Evolutionary conservation across 129 eudicot species (phyloP).

Genomic region (Logfia minima): DNA sequence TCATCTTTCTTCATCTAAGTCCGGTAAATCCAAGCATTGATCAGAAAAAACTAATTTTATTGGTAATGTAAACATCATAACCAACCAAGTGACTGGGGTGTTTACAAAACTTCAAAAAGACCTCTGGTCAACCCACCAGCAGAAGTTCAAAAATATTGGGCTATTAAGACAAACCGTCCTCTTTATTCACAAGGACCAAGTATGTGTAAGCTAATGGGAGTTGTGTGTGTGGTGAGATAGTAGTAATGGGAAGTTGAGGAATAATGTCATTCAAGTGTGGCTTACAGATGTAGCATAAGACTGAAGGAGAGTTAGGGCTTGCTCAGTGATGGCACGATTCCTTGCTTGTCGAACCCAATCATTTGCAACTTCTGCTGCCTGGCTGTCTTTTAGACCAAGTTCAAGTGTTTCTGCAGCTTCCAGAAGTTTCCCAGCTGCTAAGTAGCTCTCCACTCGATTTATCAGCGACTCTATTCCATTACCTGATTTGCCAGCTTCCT

Average conservation of each 20-base stretch:
- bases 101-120: background rate
- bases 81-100: background rate
- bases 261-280: conserved; percentile 40
- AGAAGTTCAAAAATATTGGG: background rate
- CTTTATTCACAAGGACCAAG: conserved; percentile 4
- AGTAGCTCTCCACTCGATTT: conserved; percentile 63
- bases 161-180: conserved; percentile 5
- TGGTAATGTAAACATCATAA: background rate
- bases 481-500: conserved; percentile 71
- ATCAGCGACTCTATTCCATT: conserved; percentile 86
- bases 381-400: conserved; percentile 69
- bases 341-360: conserved; percentile 82
- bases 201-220: conserved; percentile 4
- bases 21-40: background rate
- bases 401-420: conserved; percentile 92
- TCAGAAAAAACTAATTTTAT: background rate
- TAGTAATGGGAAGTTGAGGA: background rate
- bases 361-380: conserved; percentile 63
- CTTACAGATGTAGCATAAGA: conserved; percentile 83
- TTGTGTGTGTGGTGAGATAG: background rate
- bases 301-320: conserved; percentile 73
- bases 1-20: conserved; percentile 9
- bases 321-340: conserved; percentile 85
- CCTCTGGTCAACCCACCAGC: background rate
- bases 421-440: conserved; percentile 70